A percentile compares a stretch with the other conserved stretches of the same genome.
Evolutionary conservation across 2,329 filamentous ascomycete genomes (phyloP).

Genomic region (Beauveria brongniartii): DNA sequence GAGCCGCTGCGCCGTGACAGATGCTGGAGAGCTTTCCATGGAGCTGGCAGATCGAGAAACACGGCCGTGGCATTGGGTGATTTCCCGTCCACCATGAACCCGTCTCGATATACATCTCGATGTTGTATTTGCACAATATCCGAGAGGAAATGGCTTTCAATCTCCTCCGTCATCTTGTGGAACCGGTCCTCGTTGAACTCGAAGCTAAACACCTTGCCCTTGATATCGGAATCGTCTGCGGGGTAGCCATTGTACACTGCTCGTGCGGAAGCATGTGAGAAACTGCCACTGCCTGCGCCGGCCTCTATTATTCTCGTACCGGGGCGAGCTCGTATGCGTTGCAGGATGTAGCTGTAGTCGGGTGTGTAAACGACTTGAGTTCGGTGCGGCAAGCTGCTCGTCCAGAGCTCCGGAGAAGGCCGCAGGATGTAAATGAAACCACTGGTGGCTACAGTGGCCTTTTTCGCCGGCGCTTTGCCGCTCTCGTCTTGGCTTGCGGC

Average conservation of each 20-base stretch:
- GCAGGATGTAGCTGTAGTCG: conserved; percentile 78
- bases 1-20: conserved; percentile 53
- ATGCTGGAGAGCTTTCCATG: conserved; percentile 71
- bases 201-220: conserved; percentile 71
- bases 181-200: conserved; percentile 72
- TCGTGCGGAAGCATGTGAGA: conserved; percentile 69
- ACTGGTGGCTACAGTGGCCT: conserved; percentile 46
- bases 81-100: conserved; percentile 55
- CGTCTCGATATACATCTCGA: conserved; percentile 69
- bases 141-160: conserved; percentile 58
- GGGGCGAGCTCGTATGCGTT: conserved; percentile 65
- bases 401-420: conserved; percentile 78
- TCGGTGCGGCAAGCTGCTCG: conserved; percentile 67
- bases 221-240: conserved; percentile 31
- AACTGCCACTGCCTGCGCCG: conserved; percentile 74
- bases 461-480: conserved; percentile 33
- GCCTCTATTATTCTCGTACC: conserved; percentile 71
- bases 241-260: conserved; percentile 70
- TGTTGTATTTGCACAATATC: conserved; percentile 64
- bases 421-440: conserved; percentile 74
- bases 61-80: conserved; percentile 61
- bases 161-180: conserved; percentile 59
- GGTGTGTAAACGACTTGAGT: conserved; percentile 84
- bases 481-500: conserved; percentile 26
- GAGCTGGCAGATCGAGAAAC: conserved; percentile 74